Evolutionary conservation across 2,329 filamentous ascomycete genomes (phyloP), one percentile per base, ranked within the genome.

Genomic region (Sporothrix variecibatus): DNA sequence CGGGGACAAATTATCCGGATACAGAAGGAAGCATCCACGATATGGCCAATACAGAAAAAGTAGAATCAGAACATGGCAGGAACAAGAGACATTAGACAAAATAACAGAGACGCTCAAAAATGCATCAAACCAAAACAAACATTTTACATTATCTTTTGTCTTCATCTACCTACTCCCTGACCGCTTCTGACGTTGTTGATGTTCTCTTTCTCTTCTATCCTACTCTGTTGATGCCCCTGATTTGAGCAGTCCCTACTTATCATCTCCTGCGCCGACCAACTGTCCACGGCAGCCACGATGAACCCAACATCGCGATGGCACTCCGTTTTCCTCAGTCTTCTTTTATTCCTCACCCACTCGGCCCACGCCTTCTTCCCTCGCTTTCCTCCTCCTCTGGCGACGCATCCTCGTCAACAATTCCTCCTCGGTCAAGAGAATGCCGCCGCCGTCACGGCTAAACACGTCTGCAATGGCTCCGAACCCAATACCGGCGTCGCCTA

Each of bases 401-500:
- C 56, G 5, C 49, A 20, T 4, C 20, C 49, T 6, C 56, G 26
- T 28, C n/a, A 15, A 38, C 4, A 23, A 20, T 17, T n/a, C 23
- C 60, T 15, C 26, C 20, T 43, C 40, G 11, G 12, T 1, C 34
- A 40, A 56, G 11, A 26, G 53, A n/a, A n/a, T n/a, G n/a, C n/a
- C n/a, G n/a, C n/a, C n/a, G n/a, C n/a, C n/a, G n/a, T n/a, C n/a
- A 17, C 46, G 17, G n/a, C 12, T 11, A n/a, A 23, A n/a, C 40
- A 71, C 8, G 8, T 62, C 17, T 74, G 71, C 15, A 38, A 71
- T 46, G 31, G 64, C 49, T 58, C 65, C 3, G 34, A 71, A 12
- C 71, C 72, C 7, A 49, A 49, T 46, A 40, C 64, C 17, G 69
- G 74, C 15, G 43, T 64, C 5, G 72, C 15, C 46, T 70, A 72